phyloP scores from a whole-genome alignment of 2,329 filamentous ascomycete genomes.

The Lachnellula hyalina region DNA sequence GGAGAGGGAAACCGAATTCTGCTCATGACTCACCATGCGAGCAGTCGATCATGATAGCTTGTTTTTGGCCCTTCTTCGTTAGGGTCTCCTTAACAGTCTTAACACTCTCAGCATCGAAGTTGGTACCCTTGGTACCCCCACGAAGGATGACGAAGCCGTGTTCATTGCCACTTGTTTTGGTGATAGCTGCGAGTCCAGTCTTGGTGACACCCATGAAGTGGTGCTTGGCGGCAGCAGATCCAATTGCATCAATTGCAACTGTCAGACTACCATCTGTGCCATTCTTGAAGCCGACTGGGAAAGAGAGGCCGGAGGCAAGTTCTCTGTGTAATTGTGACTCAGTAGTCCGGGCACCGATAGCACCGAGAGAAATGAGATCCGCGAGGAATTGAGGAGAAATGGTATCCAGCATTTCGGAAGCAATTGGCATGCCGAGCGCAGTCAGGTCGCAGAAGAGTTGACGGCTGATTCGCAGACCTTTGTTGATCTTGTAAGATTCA shows the following conservation, averaged over 20 bases:
- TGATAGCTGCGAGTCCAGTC: slow-evolving; percentile 92
- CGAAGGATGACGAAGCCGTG: slow-evolving; percentile 96
- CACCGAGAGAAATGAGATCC: slow-evolving; percentile 90
- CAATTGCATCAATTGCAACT: slow-evolving; percentile 94
- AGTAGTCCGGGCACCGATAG: slow-evolving; percentile 92
- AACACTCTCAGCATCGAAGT: slow-evolving; percentile 85
- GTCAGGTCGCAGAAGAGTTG: slow-evolving; percentile 93
- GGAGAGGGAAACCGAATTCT: background rate
- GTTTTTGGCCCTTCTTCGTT: slow-evolving; percentile 73
- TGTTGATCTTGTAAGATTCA: slow-evolving; percentile 97
- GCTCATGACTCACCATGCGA: slow-evolving; percentile 66
- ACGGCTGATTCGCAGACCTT: slow-evolving; percentile 86
- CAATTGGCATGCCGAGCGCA: slow-evolving; percentile 82
- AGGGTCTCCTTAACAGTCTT: slow-evolving; percentile 72
- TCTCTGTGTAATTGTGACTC: slow-evolving; percentile 96
- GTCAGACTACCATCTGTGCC: slow-evolving; percentile 88
- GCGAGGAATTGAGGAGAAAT: slow-evolving; percentile 98
- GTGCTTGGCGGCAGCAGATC: slow-evolving; percentile 76
- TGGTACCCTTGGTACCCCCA: slow-evolving; percentile 86
- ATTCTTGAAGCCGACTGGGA: slow-evolving; percentile 99
- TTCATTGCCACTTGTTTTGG: slow-evolving; percentile 87
- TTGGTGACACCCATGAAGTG: slow-evolving; percentile 99
- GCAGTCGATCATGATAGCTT: slow-evolving; percentile 97
- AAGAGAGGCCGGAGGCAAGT: slow-evolving; percentile 88
- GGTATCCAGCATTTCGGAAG: slow-evolving; percentile 97